phyloP scores from a whole-genome alignment of 2,329 filamentous ascomycete species.

The Elsinoe australis region DNA sequence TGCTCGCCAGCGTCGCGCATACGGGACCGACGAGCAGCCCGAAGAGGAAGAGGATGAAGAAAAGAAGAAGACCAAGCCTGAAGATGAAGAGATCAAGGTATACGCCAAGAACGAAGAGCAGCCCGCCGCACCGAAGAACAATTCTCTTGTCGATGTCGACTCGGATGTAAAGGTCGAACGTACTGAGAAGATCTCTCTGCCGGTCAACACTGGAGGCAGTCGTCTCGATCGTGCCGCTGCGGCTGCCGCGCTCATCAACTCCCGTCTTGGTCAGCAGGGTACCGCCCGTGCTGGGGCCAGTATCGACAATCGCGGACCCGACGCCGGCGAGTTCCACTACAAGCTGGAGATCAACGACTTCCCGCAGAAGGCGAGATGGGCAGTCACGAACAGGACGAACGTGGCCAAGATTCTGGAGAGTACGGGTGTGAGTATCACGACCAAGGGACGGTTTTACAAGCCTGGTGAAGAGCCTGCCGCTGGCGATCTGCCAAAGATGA shows the following conservation, averaged over 20 bases:
- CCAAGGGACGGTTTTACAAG: constrained; percentile 86
- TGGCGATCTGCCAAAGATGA: constrained; percentile 81
- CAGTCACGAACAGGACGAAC: constrained; percentile 95
- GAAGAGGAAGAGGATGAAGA: constrained; percentile 73
- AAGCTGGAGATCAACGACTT: constrained; percentile 99
- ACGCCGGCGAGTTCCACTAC: constrained; percentile 92
- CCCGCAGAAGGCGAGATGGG: constrained; percentile 96
- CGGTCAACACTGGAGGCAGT: constrained; percentile 51
- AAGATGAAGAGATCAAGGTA: constrained; percentile 40
- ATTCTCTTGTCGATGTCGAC: constrained; percentile 51
- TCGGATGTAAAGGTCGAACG: constrained; percentile 67
- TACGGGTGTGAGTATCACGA: constrained; percentile 92
- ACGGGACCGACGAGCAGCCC: constrained; percentile 77
- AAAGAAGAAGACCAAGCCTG: constrained; percentile 47
- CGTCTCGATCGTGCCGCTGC: constrained; percentile 65
- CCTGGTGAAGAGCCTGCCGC: constrained; percentile 70
- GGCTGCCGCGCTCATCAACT: constrained; percentile 87
- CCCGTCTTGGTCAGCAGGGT: constrained; percentile 74
- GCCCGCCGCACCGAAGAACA: constrained; percentile 21
- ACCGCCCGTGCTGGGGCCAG: constrained; percentile 86
- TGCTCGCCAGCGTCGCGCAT: constrained; percentile 76
- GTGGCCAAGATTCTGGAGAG: constrained; percentile 95
- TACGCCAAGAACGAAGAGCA: constrained; percentile 21
- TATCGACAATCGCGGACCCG: constrained; percentile 96
- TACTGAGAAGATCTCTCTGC: constrained; percentile 50